phyloP scores from a whole-genome alignment of 2,329 filamentous ascomycete species.

The Trichoderma koningiopsis region DNA sequence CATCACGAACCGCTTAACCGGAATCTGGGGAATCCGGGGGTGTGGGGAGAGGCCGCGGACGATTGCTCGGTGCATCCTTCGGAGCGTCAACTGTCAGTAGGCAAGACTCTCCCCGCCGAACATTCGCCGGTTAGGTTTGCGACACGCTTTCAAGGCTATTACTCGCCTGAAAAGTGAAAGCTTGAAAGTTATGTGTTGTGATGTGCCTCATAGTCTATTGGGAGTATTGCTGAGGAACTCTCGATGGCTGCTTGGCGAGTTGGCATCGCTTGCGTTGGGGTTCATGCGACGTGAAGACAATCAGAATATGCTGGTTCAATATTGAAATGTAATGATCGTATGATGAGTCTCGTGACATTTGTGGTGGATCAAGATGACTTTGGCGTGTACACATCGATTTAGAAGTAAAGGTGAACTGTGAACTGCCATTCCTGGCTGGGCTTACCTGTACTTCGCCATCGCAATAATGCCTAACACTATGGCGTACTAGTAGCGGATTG shows the following conservation, averaged over 20 bases:
- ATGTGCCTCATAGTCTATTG: neutral
- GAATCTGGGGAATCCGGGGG: conserved; percentile 1
- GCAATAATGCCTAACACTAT: neutral
- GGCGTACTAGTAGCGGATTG: neutral
- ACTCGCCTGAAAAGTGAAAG: neutral
- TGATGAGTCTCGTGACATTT: neutral
- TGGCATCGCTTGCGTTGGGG: too few relatives aligned
- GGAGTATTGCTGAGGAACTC: neutral
- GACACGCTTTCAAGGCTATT: neutral
- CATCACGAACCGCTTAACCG: neutral
- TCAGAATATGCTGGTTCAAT: too few relatives aligned
- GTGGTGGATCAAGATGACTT: neutral
- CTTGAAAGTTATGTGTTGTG: neutral
- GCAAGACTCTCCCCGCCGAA: neutral
- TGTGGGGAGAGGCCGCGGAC: conserved; percentile 1
- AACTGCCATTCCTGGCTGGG: neutral
- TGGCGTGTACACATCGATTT: neutral
- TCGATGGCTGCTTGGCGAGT: neutral
- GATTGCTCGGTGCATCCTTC: conserved; percentile 15
- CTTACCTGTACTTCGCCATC: neutral
- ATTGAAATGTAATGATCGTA: neutral
- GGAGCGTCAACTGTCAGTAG: neutral
- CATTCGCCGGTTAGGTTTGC: neutral
- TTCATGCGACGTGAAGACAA: too few relatives aligned
- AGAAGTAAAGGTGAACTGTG: neutral